Evolutionary conservation across 164 flowering plant species (phyloP).

Genomic region (Aristolochia contorta): DNA sequence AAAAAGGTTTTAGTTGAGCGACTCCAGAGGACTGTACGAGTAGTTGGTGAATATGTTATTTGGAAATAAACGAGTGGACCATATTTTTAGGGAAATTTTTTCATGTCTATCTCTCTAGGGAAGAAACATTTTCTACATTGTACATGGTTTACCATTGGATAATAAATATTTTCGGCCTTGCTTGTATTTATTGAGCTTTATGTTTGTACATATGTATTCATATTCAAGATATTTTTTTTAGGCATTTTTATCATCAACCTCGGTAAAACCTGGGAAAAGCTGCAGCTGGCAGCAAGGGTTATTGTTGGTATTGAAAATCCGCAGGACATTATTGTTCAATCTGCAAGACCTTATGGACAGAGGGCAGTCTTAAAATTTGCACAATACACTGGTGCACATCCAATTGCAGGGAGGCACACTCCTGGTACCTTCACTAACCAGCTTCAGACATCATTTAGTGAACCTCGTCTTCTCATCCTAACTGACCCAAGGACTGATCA

Average conservation of each 20-base stretch:
- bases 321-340: constrained; percentile 82
- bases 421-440: constrained; percentile 91
- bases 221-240: constrained; percentile 7
- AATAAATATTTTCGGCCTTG: too few relatives aligned
- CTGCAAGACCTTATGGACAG: constrained; percentile 93
- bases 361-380: constrained; percentile 84
- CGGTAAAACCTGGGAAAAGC: constrained; percentile 91
- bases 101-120: too few relatives aligned
- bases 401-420: constrained; percentile 84
- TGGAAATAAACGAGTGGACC: too few relatives aligned
- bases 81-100: too few relatives aligned
- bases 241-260: constrained; percentile 81
- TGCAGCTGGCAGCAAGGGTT: constrained; percentile 81
- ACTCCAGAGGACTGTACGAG: too few relatives aligned
- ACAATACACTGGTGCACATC: constrained; percentile 67
- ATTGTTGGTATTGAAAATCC: constrained; percentile 88
- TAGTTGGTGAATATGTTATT: too few relatives aligned
- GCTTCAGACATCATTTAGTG: constrained; percentile 69
- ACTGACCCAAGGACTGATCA: constrained; percentile 79
- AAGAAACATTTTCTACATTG: too few relatives aligned
- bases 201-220: background rate
- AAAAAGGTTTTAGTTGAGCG: too few relatives aligned
- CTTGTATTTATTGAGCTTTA: too few relatives aligned
- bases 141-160: too few relatives aligned
- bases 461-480: constrained; percentile 74